Evolutionary conservation across 1,284 basidiomycete genomes (phyloP), one percentile per base, ranked within the genome.

Genomic region (Ganoderma lingzhi): DNA sequence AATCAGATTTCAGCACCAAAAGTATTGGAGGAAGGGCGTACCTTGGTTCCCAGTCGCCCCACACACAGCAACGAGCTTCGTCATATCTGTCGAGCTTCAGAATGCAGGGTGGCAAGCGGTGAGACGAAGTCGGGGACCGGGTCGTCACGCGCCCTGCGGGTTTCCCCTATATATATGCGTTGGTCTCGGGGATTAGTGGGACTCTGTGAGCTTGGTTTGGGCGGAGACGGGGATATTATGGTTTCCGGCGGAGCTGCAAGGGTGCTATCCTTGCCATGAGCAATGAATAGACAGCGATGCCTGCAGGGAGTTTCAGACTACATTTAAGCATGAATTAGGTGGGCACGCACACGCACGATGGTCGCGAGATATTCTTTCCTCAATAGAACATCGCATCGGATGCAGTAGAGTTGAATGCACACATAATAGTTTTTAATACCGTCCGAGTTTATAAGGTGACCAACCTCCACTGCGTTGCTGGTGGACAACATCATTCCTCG

Each of bases 11-110:
- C 12, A 10, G 12, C 19, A 28, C 28, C 23, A 9, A n/a, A 0
- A 28, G 23, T n/a, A 19, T 5, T n/a, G 30, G 3, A 35, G n/a
- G 39, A 41, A 41, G 39, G 10, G 39, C 39, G 9, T 41, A 41
- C 39, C 39, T 41, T 41, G 75, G 51, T 76, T 76, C 6, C 75
- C 75, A 1, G 75, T 76, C 4, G 75, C 75, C 8, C 74, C 75
- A 51, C 68, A 73, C 15, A 76, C 70, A 12, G 75, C 75, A 51
- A 76, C 71, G 17, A 71, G 69, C 44, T 67, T 72, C 3, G 70
- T 19, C 74, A 75, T 75, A 17, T 32, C 23, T 35, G 41, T 8
- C 23, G 6, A 6, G 17, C 56, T 23, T 56, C 53, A 56, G 30
- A 56, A 35, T 19, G 28, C 32, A 32, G 28, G 53, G 17, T 32